phyloP scores from a whole-genome alignment of 139 green algal species.

The Limnomonas spitsbergensis region DNA sequence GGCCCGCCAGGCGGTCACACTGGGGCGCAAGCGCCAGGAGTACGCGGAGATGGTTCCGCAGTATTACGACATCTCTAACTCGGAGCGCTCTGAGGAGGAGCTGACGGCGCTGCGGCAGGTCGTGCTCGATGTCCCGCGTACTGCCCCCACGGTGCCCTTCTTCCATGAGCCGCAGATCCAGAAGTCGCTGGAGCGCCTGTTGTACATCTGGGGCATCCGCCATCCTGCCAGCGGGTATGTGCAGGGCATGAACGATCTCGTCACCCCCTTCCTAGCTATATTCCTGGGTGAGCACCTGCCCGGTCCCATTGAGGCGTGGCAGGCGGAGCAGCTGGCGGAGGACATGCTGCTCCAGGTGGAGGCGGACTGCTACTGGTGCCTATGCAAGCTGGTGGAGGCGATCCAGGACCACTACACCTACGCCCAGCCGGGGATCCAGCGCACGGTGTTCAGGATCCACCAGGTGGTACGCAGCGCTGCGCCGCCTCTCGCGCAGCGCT shows the following conservation, averaged over 20 bases:
- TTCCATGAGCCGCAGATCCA: conserved; percentile 83
- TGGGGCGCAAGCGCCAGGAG: conserved; percentile 80
- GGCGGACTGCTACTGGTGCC: conserved; percentile 96
- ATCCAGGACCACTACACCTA: conserved; percentile 96
- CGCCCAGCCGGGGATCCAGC: conserved; percentile 94
- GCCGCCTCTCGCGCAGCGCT: conserved; percentile 41
- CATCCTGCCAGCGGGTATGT: conserved; percentile 92
- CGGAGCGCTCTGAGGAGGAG: conserved; percentile 78
- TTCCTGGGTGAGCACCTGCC: conserved; percentile 82
- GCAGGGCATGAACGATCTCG: conserved; percentile 97
- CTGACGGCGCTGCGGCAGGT: conserved; percentile 71
- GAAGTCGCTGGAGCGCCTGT: conserved; percentile 78
- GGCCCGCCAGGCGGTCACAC: conserved; percentile 56
- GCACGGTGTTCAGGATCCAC: conserved; percentile 69
- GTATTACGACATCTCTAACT: conserved; percentile 77
- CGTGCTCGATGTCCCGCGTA: conserved; percentile 43
- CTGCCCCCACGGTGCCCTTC: conserved; percentile 83
- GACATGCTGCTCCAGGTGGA: conserved; percentile 74
- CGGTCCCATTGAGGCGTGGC: conserved; percentile 63
- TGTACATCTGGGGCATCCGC: conserved; percentile 94
- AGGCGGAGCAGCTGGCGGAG: conserved; percentile 52
- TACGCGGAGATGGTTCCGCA: conserved; percentile 81
- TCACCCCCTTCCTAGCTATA: conserved; percentile 90
- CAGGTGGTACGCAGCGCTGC: conserved; percentile 3
- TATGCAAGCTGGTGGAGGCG: conserved; percentile 83